Evolutionary conservation across 768 basidiomycete genomes (phyloP), one percentile per base, ranked within the genome.

Genomic region (Podaxis sp.): DNA sequence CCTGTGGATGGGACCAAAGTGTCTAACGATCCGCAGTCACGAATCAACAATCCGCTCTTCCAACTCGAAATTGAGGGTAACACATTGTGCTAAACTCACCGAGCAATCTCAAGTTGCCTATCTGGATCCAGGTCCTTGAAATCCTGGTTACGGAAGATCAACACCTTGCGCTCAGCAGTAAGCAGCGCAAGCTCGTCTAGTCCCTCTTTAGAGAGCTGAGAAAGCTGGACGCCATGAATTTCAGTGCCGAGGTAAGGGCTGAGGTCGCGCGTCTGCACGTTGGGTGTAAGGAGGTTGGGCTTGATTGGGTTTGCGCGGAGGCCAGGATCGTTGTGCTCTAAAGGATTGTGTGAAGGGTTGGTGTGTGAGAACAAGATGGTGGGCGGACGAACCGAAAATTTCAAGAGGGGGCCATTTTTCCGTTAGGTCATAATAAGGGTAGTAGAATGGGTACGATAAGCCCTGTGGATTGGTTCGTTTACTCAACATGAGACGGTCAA

Each of bases 121-220:
- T 85, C 82, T 4, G 81, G 76, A 1, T 73, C 72, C 17, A 85
- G 61, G 63, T 85, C 83, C 72, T 84, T 85, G 74, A 86, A 85
- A 70, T 86, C 81, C 65, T 86, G 85, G 71, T 86, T 79, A 22
- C 85, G 79, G 77, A 85, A 84, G 5, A 85, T 54, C 12, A 86
- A 69, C 37, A 85, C 76, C 69, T 84, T 85, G 46, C 83, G 69
- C 71, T 85, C 80, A 0, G 82, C 85, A 38, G 81, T 74, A 60
- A 74, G 78, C 5, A 85, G 74, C 3, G 82, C 82, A 33, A 84
- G 77, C 66, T 84, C 82, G 64, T 85, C 78, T 4, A 85, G 75
- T 0, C 84, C 85, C 55, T 80, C 82, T 47, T 78, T 75, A 61
- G 73, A 73, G 55, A 86, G 78, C 64, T 83, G 72, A 8, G 83